Percentiles rank a stretch among this genome's conserved stretches.
Conservation (phyloP, 2,329 filamentous ascomycete species). For the Colletotrichum tropicicola region DNA sequence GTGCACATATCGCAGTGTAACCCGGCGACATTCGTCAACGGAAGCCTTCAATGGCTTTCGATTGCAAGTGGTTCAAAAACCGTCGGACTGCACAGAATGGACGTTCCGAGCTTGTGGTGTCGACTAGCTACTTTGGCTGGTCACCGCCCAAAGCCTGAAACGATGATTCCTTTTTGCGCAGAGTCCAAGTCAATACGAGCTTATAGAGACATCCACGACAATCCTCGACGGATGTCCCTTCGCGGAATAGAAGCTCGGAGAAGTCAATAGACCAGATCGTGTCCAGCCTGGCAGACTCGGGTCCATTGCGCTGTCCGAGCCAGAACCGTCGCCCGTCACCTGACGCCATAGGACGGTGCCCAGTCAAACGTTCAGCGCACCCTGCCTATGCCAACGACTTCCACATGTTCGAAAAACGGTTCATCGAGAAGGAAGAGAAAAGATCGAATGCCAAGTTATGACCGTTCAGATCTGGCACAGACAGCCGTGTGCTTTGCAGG, state of each 20-base stretch:
- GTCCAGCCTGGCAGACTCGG: background rate
- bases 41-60: too few species aligned
- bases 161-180: too few species aligned
- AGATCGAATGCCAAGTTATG: conserved; percentile 18
- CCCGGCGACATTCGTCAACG: too few species aligned
- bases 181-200: background rate
- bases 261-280: background rate
- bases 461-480: conserved; percentile 1
- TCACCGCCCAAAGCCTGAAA: background rate
- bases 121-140: too few species aligned
- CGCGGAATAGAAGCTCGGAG: background rate
- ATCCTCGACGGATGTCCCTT: too few species aligned
- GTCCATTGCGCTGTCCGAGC: background rate
- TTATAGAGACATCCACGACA: background rate
- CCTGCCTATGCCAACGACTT: background rate
- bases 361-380: background rate
- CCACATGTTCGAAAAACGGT: background rate
- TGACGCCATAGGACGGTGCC: background rate
- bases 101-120: background rate
- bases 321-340: background rate
- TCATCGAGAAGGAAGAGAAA: background rate
- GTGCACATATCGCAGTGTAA: too few species aligned
- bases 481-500: background rate
- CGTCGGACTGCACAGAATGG: background rate
- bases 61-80: too few species aligned